Base-by-base conservation (phyloP, 164 flowering plant genomes). In the Vitis riparia region DNA sequence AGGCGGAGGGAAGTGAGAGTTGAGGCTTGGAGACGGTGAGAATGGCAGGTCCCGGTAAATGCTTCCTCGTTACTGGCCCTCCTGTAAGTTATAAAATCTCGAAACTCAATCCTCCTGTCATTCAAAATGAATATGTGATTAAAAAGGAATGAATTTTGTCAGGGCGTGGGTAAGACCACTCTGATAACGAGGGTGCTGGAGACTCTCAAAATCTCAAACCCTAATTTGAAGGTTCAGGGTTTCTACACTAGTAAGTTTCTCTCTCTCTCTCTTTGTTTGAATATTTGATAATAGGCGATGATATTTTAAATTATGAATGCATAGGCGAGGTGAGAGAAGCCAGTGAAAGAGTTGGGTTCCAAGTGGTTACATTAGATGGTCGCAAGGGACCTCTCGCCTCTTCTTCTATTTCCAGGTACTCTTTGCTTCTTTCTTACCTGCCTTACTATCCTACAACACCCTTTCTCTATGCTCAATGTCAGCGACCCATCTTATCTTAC, bases 111-210 rank as follows among this genome's bases (percentile, higher is more conserved):
- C 15, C 8, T 61, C 55, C 17, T 16, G 47, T 17, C 65, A 13
- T 48, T 29, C 16, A 4, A 17, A 23, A 16, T 29, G 5, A 27
- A 3, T 49, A 48, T 17, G 10, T 19, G 47, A 3, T n/a, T 7
- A 32, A n/a, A 2, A 13, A 14, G 51, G 5, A 29, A 12, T 9
- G n/a, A 5, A 15, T 69, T 13, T 50, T 8, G 37, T 55, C 82
- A 93, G 95, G 95, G 98, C 14, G 83, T 91, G 47, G 95, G 98
- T 5, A 91, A 93, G 73, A 88, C 88, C 49, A 91, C 93, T n/a
- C 69, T 91, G 69, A 85, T 91, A 14, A 83, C 71, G 72, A 85
- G 80, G 68, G 88, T 93, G 1, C 64, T 89, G 50, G 93, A 91
- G 67, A 71, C 57, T 55, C 87, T 93, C 49, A 82, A 70, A 73